Evolutionary conservation across 192 early-diverging fungal genomes (phyloP).

Genomic region (Coemansia sp.): DNA sequence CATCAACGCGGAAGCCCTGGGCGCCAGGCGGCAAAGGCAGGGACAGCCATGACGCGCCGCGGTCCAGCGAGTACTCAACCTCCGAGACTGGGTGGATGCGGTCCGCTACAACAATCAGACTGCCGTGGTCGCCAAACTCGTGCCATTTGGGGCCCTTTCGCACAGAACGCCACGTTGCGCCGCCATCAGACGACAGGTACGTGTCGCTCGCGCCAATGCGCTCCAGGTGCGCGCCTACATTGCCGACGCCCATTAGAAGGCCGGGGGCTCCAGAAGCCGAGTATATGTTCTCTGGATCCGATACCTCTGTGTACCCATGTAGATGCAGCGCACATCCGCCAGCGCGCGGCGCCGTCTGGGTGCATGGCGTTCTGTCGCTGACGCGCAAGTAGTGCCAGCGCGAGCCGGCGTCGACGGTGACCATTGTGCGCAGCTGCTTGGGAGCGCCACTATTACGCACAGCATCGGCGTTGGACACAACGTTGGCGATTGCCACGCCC

Average conservation of each 20-base stretch:
- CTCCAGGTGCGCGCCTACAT: constrained; percentile 72
- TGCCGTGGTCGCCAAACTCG: constrained; percentile 94
- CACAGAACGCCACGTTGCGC: constrained; percentile 80
- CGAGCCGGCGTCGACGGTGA: constrained; percentile 84
- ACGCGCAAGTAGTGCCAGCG: constrained; percentile 63
- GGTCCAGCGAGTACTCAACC: constrained; percentile 76
- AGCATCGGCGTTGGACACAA: constrained; percentile 68
- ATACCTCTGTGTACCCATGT: constrained; percentile 86
- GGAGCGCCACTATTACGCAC: constrained; percentile 54
- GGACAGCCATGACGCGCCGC: constrained; percentile 69
- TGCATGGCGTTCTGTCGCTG: constrained; percentile 54
- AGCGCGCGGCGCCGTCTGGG: constrained; percentile 33
- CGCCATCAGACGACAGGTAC: constrained; percentile 88
- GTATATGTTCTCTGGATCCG: constrained; percentile 75
- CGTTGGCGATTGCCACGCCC: constrained; percentile 84
- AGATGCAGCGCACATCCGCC: constrained; percentile 75
- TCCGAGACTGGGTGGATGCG: constrained; percentile 66
- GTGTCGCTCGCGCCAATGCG: constrained; percentile 74
- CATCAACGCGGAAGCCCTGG: constrained; percentile 69
- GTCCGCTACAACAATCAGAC: constrained; percentile 82
- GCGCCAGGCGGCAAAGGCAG: constrained; percentile 72
- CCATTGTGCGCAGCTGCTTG: constrained; percentile 68
- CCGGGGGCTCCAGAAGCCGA: constrained; percentile 81
- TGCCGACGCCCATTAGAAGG: constrained; percentile 90
- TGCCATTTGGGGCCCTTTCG: constrained; percentile 85